Percentiles rank a stretch among this genome's conserved stretches.
Evolutionary conservation across 2,329 filamentous ascomycete genomes (phyloP).

Genomic region (Epicoccum nigrum): DNA sequence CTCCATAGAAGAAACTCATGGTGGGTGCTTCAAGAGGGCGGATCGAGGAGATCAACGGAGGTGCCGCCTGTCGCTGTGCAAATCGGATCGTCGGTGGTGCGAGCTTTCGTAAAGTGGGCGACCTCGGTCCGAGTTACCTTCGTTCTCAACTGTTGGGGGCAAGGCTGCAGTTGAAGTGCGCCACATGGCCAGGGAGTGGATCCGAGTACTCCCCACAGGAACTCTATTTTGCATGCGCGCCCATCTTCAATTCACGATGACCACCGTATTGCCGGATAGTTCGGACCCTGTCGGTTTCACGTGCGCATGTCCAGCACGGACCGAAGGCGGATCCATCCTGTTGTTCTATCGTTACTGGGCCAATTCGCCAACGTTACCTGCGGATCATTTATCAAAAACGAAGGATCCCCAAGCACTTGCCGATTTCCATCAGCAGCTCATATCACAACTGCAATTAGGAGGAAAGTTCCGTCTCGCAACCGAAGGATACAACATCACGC

Average conservation of each 20-base stretch:
- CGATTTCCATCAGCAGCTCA: constrained; percentile 20
- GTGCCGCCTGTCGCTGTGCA: neutral
- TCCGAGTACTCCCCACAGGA: neutral
- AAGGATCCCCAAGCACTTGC: constrained; percentile 19
- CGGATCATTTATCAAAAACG: constrained; percentile 3
- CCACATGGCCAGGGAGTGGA: constrained; percentile 2
- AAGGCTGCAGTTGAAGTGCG: neutral
- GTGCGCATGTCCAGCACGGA: constrained; percentile 25
- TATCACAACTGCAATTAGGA: constrained; percentile 15
- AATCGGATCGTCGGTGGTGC: neutral
- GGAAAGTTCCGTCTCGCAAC: constrained; percentile 31
- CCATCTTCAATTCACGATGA: constrained; percentile 4
- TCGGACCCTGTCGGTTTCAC: constrained; percentile 27
- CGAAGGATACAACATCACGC: constrained; percentile 34
- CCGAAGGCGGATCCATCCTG: constrained; percentile 21
- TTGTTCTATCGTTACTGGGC: constrained; percentile 34
- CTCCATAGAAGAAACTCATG: constrained; percentile 7
- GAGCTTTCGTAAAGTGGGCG: neutral
- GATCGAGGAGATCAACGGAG: constrained; percentile 10
- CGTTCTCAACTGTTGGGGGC: neutral
- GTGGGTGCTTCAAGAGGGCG: constrained; percentile 9
- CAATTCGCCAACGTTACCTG: constrained; percentile 22
- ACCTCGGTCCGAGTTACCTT: neutral
- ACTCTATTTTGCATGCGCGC: constrained; percentile 1
- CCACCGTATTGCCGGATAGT: constrained; percentile 2